Base-by-base conservation (phyloP, 1,284 basidiomycete genomes). In the Violaceomyces palustris region DNA sequence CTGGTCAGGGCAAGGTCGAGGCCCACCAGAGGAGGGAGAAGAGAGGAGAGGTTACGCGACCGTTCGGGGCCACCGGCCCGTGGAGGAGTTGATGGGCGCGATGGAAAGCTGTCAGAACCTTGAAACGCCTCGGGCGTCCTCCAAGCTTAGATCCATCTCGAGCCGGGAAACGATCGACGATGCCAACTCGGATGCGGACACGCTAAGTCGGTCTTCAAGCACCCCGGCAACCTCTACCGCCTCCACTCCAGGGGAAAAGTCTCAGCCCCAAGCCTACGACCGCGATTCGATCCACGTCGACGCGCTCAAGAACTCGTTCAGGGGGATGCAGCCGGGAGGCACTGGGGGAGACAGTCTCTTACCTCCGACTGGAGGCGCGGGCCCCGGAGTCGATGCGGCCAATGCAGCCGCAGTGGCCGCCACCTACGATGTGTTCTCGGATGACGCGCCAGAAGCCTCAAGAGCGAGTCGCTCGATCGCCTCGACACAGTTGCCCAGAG, bases 31-130 rank as follows among this genome's bases (percentile, higher is more conserved):
- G 17, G 72, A 71, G 8, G 69, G 65, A 18, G 73, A 74, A 31
- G 73, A 74, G 11, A 72, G 74, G 10, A 69, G 63, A 26, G 70
- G 64, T 35, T 56, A 65, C 36, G 57, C 53, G 54, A 68, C 52
- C 17, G 50, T 61, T 6, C 35, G 50, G 44, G 61, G 64, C 14
- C 52, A 65, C 28, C 51, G 67, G 58, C 41, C 59, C 35, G 42
- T 50, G 29, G 34, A 54, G 47, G 36, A 63, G 57, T 35, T 66
- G 35, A 59, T 57, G 63, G 28, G 38, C 18, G 55, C 60, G 9
- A 61, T 67, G 19, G 58, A 63, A 27, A 58, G 54, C 21, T 12
- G 40, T 44, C 3, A 58, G 49, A 31, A 29, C 42, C n/a, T 11
- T 21, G 7, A 35, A 18, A 53, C 43, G n/a, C 33, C 46, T 6